phyloP scores from a whole-genome alignment of 257 asterid genomes.

The Haberlea rhodopensis region DNA sequence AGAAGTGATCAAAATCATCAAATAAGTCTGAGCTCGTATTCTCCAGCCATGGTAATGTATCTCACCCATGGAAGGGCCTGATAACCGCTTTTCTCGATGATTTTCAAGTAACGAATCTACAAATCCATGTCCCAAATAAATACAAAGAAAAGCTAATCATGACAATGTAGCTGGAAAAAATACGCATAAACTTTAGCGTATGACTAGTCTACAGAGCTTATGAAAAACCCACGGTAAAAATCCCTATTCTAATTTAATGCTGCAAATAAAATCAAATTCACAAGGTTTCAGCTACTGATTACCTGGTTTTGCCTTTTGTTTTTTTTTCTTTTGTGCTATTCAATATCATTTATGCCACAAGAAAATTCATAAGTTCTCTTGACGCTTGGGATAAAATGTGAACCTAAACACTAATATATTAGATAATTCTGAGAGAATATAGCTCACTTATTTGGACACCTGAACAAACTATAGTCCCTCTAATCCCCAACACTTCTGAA shows the following conservation, averaged over 20 bases:
- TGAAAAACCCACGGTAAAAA: background rate
- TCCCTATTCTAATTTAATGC: too few species aligned
- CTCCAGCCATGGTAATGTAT: slow-evolving; percentile 90
- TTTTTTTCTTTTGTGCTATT: background rate
- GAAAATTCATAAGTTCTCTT: background rate
- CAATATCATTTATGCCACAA: background rate
- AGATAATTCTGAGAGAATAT: too few species aligned
- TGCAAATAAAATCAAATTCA: too few species aligned
- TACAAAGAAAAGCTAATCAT: background rate
- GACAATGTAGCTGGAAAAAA: too few species aligned
- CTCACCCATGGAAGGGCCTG: slow-evolving; percentile 93
- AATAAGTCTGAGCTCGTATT: slow-evolving; percentile 75
- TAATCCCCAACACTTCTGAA: background rate
- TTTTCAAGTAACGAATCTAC: slow-evolving; percentile 82
- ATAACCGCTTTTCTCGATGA: slow-evolving; percentile 87
- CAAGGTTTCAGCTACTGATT: too few species aligned
- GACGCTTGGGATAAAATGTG: background rate
- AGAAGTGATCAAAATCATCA: slow-evolving; percentile 24
- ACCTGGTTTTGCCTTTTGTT: background rate
- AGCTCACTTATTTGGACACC: background rate
- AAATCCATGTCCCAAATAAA: slow-evolving; percentile 7
- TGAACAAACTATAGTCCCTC: background rate
- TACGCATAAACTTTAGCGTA: too few species aligned
- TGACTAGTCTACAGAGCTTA: too few species aligned
- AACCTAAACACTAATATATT: background rate